Base-by-base conservation (phyloP, 2,329 filamentous ascomycete species). In the Beauveria bassiana region DNA sequence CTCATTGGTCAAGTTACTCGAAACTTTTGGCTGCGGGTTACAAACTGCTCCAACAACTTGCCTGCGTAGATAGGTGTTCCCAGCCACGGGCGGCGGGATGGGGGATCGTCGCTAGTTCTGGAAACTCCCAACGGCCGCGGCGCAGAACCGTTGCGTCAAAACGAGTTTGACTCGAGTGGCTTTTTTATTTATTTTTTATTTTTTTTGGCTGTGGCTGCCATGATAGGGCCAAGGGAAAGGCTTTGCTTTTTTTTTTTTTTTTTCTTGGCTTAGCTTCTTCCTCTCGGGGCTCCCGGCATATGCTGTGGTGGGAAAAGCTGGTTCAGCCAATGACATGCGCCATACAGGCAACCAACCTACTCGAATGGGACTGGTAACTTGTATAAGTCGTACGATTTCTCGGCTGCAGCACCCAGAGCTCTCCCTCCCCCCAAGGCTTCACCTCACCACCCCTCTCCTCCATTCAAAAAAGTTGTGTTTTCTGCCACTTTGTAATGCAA, bases 371-470 rank as follows among this genome's bases (percentile, higher is more conserved):
- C 24, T 58, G 55, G 45, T 4, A 2, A 22, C 22, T 22, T 22
- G 22, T 22, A 22, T 22, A 22, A n/a, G 16, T 59, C 56, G 56
- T 59, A 59, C 56, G 56, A 59, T 51, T 31, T 22, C 45, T 59
- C 24, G 45, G 34, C 56, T 24, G 24, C 26, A 38, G 18, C 9
- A 38, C n/a, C 42, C 34, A 42, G 16, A 34, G 56, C 31, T 22
- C 10, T 31, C 28, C 45, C 24, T 22, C 26, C 7, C 7, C 6
- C 26, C 22, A 5, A 22, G 22, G 31, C 31, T 58, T 58, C 20
- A 4, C 22, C 22, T 22, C 22, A 22, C 22, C 22, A n/a, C 28
- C 7, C 45, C 42, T 22, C 50, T 7, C 34, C 31, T 24, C 34
- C 22, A 18, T 20, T 18, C 14, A 1, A 14, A 3, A 3, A 20